phyloP scores from a whole-genome alignment of 352 stramenopile genomes.

The Elongisporangium senticosum region DNA sequence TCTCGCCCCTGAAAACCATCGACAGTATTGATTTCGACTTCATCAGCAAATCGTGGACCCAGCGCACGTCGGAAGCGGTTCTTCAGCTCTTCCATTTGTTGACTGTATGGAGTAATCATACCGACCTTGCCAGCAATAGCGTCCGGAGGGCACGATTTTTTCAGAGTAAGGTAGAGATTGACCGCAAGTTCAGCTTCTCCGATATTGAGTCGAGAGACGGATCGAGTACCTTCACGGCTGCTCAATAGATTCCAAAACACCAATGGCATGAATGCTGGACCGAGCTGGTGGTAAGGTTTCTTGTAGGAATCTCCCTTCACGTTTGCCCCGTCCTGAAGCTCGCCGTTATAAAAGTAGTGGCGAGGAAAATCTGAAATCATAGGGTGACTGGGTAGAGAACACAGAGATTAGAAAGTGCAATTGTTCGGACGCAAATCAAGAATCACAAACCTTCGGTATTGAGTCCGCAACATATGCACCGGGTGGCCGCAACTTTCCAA shows the following conservation, averaged over 20 bases:
- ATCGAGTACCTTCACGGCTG: constrained; percentile 71
- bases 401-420: constrained; percentile 4
- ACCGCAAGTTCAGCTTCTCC: constrained; percentile 81
- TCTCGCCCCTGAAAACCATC: constrained; percentile 90
- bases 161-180: constrained; percentile 84
- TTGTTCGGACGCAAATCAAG: not conserved
- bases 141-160: constrained; percentile 77
- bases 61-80: constrained; percentile 49
- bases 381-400: constrained; percentile 45
- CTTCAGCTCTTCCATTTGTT: constrained; percentile 84
- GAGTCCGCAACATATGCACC: constrained; percentile 86
- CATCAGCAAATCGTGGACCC: constrained; percentile 64
- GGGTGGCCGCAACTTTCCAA: constrained; percentile 84
- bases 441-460: constrained; percentile 65
- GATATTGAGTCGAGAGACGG: constrained; percentile 75
- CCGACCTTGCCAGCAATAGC: constrained; percentile 76
- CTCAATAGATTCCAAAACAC: constrained; percentile 85
- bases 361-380: constrained; percentile 80
- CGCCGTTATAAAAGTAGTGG: constrained; percentile 82
- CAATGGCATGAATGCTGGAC: constrained; percentile 64
- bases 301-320: constrained; percentile 55
- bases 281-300: constrained; percentile 77
- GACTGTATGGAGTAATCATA: constrained; percentile 88
- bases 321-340: constrained; percentile 81
- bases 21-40: constrained; percentile 91